Evolutionary conservation across 1,284 basidiomycete species (phyloP), one percentile per base, ranked within the genome.

Genomic region (Puccinia horiana): DNA sequence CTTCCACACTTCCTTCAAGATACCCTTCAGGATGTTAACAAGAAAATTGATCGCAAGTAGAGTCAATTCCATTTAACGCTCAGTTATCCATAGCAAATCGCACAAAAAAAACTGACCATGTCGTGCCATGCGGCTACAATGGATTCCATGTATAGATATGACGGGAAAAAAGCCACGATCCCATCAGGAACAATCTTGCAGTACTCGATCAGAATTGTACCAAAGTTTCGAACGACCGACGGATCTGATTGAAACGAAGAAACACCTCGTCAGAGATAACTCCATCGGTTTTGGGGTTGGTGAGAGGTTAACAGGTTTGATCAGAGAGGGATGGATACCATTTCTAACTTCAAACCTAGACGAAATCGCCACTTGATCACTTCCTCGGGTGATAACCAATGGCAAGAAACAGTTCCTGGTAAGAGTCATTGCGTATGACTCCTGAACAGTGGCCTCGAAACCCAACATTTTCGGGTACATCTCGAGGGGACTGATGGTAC

Each of bases 381-480:
- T 95, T 72, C 97, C 97, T 79, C 97, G 91, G 6, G 97, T 99
- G 86, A 99, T 98, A 82, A 93, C 95, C 88, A 99, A 89, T n/a
- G 97, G 97, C 85, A 99, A 88, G 89, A 99, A 99, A 83, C 95
- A 95, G 86, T 98, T 97, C 82, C 97, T 91, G 3, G 94, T 94
- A 47, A 99, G 90, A 18, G 97, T 98, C 97, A 99, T 99, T 2
- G 96, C 91, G 88, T 99, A 99, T 2, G 93, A 94, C 87, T 98
- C 96, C 88, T 97, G 94, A 14, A 98, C 94, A 32, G 97, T 95
- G 1, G 97, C 96, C 44, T 95, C 95, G 87, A 99, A 99, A 85
- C 96, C 94, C 63, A 99, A 90, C 93, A 99, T 99, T 88, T 99
- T 99, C 32, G 97, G 97, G 87, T 99, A 97, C 97, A 99, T 99